Percentiles rank a stretch among this genome's conserved stretches.
These are phyloP conservation scores for Alternaria rosae DNA, from an alignment of 2,329 filamentous ascomycete genomes.

Conservation along the genomic window DNA sequence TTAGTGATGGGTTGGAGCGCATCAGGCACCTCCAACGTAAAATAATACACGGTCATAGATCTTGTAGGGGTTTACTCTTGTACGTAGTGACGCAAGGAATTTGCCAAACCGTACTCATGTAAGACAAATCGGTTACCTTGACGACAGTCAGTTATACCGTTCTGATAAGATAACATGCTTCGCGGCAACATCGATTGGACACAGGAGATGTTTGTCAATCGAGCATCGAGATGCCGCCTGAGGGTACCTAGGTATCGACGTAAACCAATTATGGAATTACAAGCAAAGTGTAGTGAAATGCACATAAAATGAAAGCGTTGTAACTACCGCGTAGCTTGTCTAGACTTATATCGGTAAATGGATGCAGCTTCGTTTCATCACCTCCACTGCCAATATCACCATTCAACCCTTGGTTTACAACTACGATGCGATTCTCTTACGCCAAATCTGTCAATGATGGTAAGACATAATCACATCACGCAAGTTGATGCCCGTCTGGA, in stretches of 20 bases:
- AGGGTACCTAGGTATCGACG: not conserved
- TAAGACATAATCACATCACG: not conserved
- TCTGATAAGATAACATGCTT: not conserved
- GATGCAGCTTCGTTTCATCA: not conserved
- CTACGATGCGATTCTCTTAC: not conserved
- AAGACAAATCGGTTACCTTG: not conserved
- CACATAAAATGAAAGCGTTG: not conserved
- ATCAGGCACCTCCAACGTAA: not conserved
- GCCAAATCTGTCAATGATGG: not conserved
- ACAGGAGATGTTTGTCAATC: not conserved
- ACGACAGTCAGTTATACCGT: not conserved
- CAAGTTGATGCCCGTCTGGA: not conserved
- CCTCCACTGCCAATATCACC: not conserved
- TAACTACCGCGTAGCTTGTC: not conserved
- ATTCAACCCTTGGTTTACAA: accelerated
- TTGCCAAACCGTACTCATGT: not conserved
- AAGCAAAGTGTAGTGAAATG: not conserved
- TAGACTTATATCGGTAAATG: not conserved
- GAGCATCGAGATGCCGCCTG: not conserved
- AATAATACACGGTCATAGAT: not conserved
- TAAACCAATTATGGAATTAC: accelerated
- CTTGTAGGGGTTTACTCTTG: not conserved
- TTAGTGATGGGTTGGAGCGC: not conserved
- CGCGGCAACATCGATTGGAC: not conserved
- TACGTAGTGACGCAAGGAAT: not conserved